Base-by-base conservation (phyloP, 1,284 basidiomycete species). In the Boletus sp. region DNA sequence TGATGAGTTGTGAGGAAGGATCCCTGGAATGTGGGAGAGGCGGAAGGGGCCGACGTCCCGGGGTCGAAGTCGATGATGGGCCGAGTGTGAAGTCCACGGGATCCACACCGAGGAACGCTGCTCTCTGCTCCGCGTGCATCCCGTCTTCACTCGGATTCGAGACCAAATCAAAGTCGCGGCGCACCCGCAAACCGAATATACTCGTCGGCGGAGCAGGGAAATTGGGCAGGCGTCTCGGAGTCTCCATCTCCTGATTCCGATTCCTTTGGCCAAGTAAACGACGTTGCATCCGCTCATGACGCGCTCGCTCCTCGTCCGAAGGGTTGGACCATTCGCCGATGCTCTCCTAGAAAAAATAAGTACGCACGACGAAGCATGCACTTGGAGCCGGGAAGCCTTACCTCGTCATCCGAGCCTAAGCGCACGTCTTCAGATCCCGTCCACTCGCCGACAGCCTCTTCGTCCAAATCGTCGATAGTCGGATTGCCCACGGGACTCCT, bases 311-410 rank as follows among this genome's bases (percentile, higher is more conserved):
- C 66, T 91, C 88, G 57, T 91, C 88, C 12, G 88, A 91, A 16
- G 88, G 88, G 59, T 91, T 91, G n/a, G 88, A 91, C 78, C 79
- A 91, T 70, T 91, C 88, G 25, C 86, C 88, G 43, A 88, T 83
- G 57, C 85, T 89, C 82, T 87, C 70, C 65, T 68, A 34, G n/a
- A 5, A 52, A 44, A 40, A 44, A 43, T 56, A 13, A 58, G 48
- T 36, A 47, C 33, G 19, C 20, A 27, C 14, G 22, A 27, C 44
- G 48, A 44, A 37, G 17, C 25, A 47, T 41, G 46, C 44, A 40
- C n/a, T 47, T 41, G 6, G 6, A 43, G 34, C 25, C 13, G 23
- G 8, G 53, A 72, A 53, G 12, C 39, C 39, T 37, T 57, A 86
- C 86, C 73, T 77, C 81, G 54, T 85, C 81, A 32, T 83, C 82